phyloP scores from a whole-genome alignment of 106 monocot species.

The Hemerocallis citrina region DNA sequence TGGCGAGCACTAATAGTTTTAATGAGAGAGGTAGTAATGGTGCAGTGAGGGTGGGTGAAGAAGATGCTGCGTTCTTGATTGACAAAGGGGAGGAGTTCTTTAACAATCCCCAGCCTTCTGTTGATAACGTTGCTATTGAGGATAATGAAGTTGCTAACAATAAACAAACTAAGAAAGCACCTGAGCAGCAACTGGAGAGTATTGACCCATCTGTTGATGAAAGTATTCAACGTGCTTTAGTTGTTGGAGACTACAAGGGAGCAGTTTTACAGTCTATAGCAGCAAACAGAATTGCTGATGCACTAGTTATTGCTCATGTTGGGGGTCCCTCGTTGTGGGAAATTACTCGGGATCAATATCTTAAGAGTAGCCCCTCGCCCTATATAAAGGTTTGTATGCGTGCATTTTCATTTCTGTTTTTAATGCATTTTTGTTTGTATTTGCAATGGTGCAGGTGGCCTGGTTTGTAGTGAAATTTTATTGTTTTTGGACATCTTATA shows the following conservation, averaged over 20 bases:
- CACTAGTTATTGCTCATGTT: slow-evolving; percentile 80
- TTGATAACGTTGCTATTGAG: slow-evolving; percentile 11
- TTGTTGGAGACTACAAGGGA: slow-evolving; percentile 84
- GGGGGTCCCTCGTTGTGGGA: slow-evolving; percentile 71
- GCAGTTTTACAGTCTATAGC: slow-evolving; percentile 60
- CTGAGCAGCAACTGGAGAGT: slow-evolving; percentile 9
- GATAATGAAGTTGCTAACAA: slow-evolving; percentile 24
- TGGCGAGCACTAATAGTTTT: slow-evolving; percentile 26
- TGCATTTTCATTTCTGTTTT: slow-evolving; percentile 4
- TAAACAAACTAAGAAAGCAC: slow-evolving; percentile 15
- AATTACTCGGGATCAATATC: slow-evolving; percentile 65
- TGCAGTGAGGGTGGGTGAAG: not conserved
- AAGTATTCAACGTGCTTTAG: slow-evolving; percentile 61
- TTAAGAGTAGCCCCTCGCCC: slow-evolving; percentile 47
- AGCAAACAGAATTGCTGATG: slow-evolving; percentile 87
- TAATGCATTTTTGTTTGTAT: not conserved
- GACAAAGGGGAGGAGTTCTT: slow-evolving; percentile 89
- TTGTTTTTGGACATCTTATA: not conserved
- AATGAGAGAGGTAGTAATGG: slow-evolving; percentile 15
- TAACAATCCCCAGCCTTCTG: slow-evolving; percentile 54
- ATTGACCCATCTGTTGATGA: slow-evolving; percentile 55
- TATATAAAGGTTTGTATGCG: slow-evolving; percentile 65
- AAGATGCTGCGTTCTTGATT: slow-evolving; percentile 28
- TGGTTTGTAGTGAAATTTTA: not conserved
- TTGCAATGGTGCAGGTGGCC: not conserved